Percentiles rank a stretch among this genome's conserved stretches.
These are phyloP conservation scores for Saturnispora serradocipensis DNA, from an alignment of 805 yeast species.

Conservation along the genomic window DNA sequence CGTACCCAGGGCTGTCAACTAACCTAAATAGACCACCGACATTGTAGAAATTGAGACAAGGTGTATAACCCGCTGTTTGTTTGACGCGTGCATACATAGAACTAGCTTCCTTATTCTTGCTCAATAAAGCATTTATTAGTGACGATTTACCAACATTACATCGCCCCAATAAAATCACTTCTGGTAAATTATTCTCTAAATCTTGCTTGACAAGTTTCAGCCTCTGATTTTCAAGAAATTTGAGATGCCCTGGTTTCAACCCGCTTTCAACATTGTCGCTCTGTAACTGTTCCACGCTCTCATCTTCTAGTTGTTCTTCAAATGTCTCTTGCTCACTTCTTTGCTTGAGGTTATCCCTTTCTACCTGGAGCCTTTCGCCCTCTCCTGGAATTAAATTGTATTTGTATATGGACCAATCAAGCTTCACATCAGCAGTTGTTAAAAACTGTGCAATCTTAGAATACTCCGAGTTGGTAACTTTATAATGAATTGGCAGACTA, in stretches of 20 bases:
- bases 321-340: slow-evolving; percentile 4
- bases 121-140: slow-evolving; percentile 51
- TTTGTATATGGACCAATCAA: slow-evolving; percentile 53
- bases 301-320: slow-evolving; percentile 1
- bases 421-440: slow-evolving; percentile 34
- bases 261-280: slow-evolving; percentile 9
- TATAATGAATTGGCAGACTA: slow-evolving; percentile 5
- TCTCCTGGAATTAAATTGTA: slow-evolving; percentile 54
- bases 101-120: slow-evolving; percentile 25
- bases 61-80: slow-evolving; percentile 35
- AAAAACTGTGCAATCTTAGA: slow-evolving; percentile 32
- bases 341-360: slow-evolving; percentile 4
- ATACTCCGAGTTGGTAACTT: slow-evolving; percentile 7
- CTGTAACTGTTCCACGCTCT: neutral
- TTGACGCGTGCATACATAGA: slow-evolving; percentile 35
- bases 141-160: slow-evolving; percentile 87
- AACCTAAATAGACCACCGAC: slow-evolving; percentile 54
- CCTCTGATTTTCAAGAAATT: slow-evolving; percentile 19
- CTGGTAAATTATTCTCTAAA: slow-evolving; percentile 48
- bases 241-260: slow-evolving; percentile 23
- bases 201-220: slow-evolving; percentile 14
- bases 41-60: slow-evolving; percentile 63
- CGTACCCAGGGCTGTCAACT: slow-evolving; percentile 90
- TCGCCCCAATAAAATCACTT: slow-evolving; percentile 64
- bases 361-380: slow-evolving; percentile 14